These are phyloP conservation scores for Didymella pomorum DNA, from an alignment of 2,329 filamentous ascomycete genomes.

Conservation along the genomic window DNA sequence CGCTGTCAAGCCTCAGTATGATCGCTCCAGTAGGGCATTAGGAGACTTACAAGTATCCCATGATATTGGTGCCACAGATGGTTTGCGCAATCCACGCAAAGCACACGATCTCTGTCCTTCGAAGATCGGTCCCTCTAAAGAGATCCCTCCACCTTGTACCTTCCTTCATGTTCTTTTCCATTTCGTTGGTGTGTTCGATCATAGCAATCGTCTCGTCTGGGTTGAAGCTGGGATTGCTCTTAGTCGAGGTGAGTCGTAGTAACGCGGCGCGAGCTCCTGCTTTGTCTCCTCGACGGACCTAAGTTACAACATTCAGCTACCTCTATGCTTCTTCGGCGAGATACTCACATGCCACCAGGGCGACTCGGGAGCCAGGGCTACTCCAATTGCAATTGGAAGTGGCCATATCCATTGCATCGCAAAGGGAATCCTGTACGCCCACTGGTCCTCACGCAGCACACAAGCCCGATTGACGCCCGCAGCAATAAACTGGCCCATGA, in stretches of 20 bases:
- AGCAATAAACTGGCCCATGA: conserved; percentile 73
- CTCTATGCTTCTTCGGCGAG: background rate
- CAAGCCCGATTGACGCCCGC: conserved; percentile 74
- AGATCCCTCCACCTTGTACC: conserved; percentile 81
- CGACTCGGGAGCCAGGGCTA: conserved; percentile 72
- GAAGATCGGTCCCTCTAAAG: conserved; percentile 77
- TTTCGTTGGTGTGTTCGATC: conserved; percentile 86
- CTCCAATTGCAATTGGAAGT: conserved; percentile 68
- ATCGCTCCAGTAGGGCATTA: background rate
- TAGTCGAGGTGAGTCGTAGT: conserved; percentile 69
- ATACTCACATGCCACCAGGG: conserved; percentile 73
- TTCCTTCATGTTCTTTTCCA: conserved; percentile 73
- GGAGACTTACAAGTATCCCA: conserved; percentile 50
- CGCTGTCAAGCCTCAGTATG: conserved; percentile 32
- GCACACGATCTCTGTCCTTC: conserved; percentile 76
- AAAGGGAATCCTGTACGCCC: conserved; percentile 71
- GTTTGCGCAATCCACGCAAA: conserved; percentile 57
- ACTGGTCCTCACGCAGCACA: conserved; percentile 69
- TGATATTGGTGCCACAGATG: conserved; percentile 54
- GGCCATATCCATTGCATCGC: conserved; percentile 81
- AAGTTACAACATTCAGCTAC: background rate
- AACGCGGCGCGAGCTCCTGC: conserved; percentile 71
- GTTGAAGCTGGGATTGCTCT: conserved; percentile 60
- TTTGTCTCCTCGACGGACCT: conserved; percentile 62
- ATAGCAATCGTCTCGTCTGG: conserved; percentile 72